Evolutionary conservation across 202 grass and related monocot genomes (phyloP).

Genomic region (Carex sylvatica): DNA sequence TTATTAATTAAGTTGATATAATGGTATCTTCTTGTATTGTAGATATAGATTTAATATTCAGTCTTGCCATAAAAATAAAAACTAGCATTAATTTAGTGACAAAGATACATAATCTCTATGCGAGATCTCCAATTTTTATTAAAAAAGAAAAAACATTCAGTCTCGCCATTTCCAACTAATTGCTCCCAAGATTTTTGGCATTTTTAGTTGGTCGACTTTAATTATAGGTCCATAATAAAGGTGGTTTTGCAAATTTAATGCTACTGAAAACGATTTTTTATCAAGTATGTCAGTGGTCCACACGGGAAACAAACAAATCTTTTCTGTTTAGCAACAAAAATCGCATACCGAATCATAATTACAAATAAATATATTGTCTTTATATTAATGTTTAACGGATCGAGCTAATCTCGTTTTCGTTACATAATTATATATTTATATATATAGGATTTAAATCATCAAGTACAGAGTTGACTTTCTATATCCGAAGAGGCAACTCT

Average conservation of each 20-base stretch:
- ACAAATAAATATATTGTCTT: not conserved
- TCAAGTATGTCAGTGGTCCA: conserved; percentile 10
- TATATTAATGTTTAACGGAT: not conserved
- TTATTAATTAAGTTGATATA: not conserved
- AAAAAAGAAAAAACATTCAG: no score
- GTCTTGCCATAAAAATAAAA: no score
- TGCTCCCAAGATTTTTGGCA: not conserved
- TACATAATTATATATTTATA: not conserved
- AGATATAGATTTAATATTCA: not conserved
- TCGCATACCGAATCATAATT: not conserved
- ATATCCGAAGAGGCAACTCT: not conserved
- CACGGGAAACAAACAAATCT: not conserved
- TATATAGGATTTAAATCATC: no score
- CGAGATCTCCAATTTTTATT: no score
- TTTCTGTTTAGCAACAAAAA: not conserved
- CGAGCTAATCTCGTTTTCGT: not conserved
- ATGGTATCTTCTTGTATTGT: not conserved
- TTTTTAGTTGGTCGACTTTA: not conserved
- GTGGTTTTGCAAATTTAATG: not conserved
- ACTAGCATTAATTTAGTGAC: no score
- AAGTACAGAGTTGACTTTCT: not conserved
- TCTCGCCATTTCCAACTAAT: not conserved
- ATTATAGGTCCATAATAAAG: not conserved
- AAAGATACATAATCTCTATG: no score
- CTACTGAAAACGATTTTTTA: conserved; percentile 2